phyloP scores from a whole-genome alignment of 306 rosid genomes.

The Dalbergia cochinchinensis region DNA sequence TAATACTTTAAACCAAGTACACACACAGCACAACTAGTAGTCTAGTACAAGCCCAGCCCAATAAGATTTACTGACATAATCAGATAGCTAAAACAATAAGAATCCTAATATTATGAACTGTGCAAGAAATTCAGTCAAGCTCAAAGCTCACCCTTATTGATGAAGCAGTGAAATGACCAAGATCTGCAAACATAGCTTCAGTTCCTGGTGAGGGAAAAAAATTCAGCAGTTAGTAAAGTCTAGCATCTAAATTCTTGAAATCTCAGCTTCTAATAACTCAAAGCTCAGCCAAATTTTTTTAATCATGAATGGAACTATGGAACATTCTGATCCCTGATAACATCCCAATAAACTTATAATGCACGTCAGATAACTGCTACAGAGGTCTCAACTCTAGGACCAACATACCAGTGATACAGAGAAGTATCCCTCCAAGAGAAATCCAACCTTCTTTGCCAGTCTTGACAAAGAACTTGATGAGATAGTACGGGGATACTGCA shows the following conservation, averaged over 20 bases:
- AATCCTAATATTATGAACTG: background rate
- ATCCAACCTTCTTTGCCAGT: conserved; percentile 90
- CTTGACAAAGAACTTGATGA: conserved; percentile 67
- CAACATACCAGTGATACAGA: conserved; percentile 82
- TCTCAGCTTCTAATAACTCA: conserved; percentile 14
- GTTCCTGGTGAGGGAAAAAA: conserved; percentile 63
- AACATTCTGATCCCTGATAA: background rate
- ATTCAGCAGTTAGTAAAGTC: conserved; percentile 26
- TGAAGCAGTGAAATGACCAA: conserved; percentile 87
- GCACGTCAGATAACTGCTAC: conserved; percentile 3
- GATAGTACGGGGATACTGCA: conserved; percentile 77
- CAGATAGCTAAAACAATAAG: background rate
- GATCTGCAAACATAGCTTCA: conserved; percentile 96
- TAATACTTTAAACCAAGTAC: background rate
- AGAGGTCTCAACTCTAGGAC: conserved; percentile 34
- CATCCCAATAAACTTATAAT: conserved; percentile 26
- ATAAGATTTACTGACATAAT: background rate
- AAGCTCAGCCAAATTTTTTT: conserved; percentile 34
- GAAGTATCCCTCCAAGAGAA: conserved; percentile 90
- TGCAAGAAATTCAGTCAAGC: conserved; percentile 26
- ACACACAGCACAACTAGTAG: background rate
- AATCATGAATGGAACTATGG: conserved; percentile 32
- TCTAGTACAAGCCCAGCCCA: background rate
- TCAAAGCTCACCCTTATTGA: conserved; percentile 77
- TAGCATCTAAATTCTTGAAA: conserved; percentile 18